Conservation (phyloP, 1,139 yeast genomes). For the Suhomyces guaymorum region DNA sequence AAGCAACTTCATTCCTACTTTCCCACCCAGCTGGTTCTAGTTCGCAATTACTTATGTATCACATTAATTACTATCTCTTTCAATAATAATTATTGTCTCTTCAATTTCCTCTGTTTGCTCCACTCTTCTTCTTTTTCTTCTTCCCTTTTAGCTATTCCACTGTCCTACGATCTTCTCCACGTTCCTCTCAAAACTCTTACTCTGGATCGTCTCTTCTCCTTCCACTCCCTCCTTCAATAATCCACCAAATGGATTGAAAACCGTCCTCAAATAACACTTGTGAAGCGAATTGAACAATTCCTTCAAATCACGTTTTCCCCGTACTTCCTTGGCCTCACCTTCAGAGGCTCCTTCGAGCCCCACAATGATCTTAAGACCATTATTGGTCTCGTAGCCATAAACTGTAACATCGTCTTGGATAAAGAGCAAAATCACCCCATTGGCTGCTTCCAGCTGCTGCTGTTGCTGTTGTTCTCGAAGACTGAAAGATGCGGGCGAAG, state of each 20-base stretch:
- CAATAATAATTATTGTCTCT: too few species aligned
- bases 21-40: too few species aligned
- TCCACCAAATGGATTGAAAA: conserved; percentile 59
- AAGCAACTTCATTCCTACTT: too few species aligned
- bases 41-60: too few species aligned
- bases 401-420: conserved; percentile 63
- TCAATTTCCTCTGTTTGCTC: neutral
- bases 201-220: conserved; percentile 8
- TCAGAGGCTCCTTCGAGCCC: conserved; percentile 32
- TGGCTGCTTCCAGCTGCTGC: conserved; percentile 19
- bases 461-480: conserved; percentile 41
- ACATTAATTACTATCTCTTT: too few species aligned
- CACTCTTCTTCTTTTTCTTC: neutral
- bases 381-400: conserved; percentile 62
- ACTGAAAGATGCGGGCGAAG: conserved; percentile 49
- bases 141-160: conserved; percentile 31
- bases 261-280: conserved; percentile 48
- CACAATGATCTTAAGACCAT: conserved; percentile 59
- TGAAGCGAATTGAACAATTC: conserved; percentile 46
- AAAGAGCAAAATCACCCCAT: conserved; percentile 47
- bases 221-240: conserved; percentile 17
- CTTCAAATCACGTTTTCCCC: conserved; percentile 15
- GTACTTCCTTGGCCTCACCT: conserved; percentile 4
- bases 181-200: conserved; percentile 38
- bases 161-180: conserved; percentile 35